A percentile compares a stretch with the other conserved stretches of the same genome.
These are phyloP conservation scores for Leccinellum albellum DNA, from an alignment of 768 basidiomycete species.

Conservation along the genomic window DNA sequence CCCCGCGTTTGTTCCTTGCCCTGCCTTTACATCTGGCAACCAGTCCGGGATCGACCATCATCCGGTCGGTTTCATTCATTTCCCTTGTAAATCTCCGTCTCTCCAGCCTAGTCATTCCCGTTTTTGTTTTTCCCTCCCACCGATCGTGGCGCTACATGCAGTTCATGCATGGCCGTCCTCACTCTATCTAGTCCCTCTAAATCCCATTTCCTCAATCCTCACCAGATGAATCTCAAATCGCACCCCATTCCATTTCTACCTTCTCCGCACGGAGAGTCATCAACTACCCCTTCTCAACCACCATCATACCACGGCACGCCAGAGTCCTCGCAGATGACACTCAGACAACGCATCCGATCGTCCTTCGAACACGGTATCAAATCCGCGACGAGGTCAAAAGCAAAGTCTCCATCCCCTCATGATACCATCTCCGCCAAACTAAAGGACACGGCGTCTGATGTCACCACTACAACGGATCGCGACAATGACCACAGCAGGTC, in stretches of 20 bases:
- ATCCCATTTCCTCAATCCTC: constrained; percentile 39
- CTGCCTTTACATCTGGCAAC: neutral
- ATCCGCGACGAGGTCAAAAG: constrained; percentile 57
- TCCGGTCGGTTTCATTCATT: constrained; percentile 21
- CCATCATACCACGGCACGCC: constrained; percentile 28
- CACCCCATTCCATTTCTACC: constrained; percentile 35
- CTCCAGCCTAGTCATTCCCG: too few relatives aligned
- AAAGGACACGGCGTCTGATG: constrained; percentile 40
- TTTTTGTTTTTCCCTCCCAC: too few relatives aligned
- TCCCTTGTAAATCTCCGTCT: constrained; percentile 14
- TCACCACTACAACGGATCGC: constrained; percentile 22
- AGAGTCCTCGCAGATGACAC: constrained; percentile 47
- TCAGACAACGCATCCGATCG: constrained; percentile 57
- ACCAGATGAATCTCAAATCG: constrained; percentile 40
- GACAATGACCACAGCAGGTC: constrained; percentile 41
- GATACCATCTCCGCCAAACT: constrained; percentile 43
- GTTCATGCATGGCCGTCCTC: constrained; percentile 44
- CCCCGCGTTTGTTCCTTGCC: too few relatives aligned
- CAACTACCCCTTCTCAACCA: constrained; percentile 32
- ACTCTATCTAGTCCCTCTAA: constrained; percentile 38
- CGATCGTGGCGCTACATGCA: constrained; percentile 30
- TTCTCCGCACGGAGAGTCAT: constrained; percentile 39
- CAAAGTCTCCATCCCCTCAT: constrained; percentile 35
- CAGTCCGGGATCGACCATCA: constrained; percentile 22
- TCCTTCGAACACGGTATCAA: constrained; percentile 66